Evolutionary conservation across 2,329 filamentous ascomycete genomes (phyloP), one percentile per base, ranked within the genome.

Genomic region (Cordyceps farinosa): DNA sequence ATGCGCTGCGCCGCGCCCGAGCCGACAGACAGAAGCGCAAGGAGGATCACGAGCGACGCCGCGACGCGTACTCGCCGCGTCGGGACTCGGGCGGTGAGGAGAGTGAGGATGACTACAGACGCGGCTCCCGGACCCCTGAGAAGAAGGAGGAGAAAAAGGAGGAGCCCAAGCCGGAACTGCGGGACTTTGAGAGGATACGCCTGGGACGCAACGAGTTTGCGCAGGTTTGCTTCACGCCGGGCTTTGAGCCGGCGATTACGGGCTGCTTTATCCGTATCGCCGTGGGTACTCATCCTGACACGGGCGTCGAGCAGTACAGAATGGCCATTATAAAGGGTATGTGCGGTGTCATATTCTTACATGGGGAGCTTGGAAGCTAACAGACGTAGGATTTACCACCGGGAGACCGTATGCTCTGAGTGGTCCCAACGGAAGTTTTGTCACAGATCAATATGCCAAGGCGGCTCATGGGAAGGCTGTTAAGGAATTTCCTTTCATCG

Each of bases 161-260:
- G 44, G 79, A 95, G 34, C 85, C 86, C 15, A 88, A 87, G 32
- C 87, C 90, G 2, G 87, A 90, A 42, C 80, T 97, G 27, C 84
- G 83, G n/a, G 92, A 98, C 74, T 87, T 94, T 67, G 90, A 98
- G 72, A 87, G 91, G 57, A 86, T 94, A 60, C 87, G 92, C 63
- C 85, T 99, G 64, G 91, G 93, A 56, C 87, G 95, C 66, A 90
- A 86, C 68, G 90, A 92, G 71, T 97, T 99, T 74, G 89, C 90
- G 7, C 87, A 94, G 71, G 90, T 97, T 62, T 97, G 92, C 81
- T 97, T 96, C 79, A 94, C 93, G 69, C 95, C 95, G 11, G 89
- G 89, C 4, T 97, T 99, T 68, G 90, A 96, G 62, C 80, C 90
- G 9, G 84, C 90, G 36, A 90, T 97, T 70, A 86, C 82, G 17